Evolutionary conservation across 495 filamentous ascomycete species (phyloP).

Genomic region (Penicillium steckii): DNA sequence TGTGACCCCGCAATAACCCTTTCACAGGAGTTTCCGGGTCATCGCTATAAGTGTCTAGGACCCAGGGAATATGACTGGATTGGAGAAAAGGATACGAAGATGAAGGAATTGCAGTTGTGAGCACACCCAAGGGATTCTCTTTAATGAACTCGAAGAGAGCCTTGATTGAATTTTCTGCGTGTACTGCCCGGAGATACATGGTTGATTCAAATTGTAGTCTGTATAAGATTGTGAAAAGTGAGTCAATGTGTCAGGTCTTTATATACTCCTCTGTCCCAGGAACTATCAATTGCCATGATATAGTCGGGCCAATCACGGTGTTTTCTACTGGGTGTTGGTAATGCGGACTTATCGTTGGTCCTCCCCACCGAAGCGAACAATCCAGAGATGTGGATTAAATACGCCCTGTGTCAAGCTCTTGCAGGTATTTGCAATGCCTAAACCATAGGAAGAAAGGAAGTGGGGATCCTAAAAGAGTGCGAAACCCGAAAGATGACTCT

Average conservation of each 20-base stretch:
- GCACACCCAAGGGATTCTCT: conserved; percentile 52
- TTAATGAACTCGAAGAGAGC: conserved; percentile 48
- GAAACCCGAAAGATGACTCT: neutral
- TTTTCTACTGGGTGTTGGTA: neutral
- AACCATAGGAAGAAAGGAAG: neutral
- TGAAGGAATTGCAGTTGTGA: conserved; percentile 55
- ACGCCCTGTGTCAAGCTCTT: conserved; percentile 1
- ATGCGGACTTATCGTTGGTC: neutral
- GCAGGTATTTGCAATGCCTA: neutral
- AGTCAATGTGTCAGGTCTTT: neutral
- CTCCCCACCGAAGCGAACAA: neutral
- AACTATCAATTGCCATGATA: neutral
- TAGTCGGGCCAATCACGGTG: neutral
- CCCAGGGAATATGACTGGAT: conserved; percentile 55
- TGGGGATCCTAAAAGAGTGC: neutral
- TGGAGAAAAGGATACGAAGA: conserved; percentile 45
- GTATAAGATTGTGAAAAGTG: neutral
- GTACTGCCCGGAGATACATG: conserved; percentile 52
- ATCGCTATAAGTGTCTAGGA: conserved; percentile 40
- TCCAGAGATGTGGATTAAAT: neutral
- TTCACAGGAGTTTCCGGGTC: conserved; percentile 25
- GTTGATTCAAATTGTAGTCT: neutral
- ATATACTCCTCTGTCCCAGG: neutral
- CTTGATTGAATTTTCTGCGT: conserved; percentile 42
- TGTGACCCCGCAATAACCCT: conserved; percentile 50